phyloP scores from a whole-genome alignment of 2,329 filamentous ascomycete species.

The Pezicula carpinea region DNA sequence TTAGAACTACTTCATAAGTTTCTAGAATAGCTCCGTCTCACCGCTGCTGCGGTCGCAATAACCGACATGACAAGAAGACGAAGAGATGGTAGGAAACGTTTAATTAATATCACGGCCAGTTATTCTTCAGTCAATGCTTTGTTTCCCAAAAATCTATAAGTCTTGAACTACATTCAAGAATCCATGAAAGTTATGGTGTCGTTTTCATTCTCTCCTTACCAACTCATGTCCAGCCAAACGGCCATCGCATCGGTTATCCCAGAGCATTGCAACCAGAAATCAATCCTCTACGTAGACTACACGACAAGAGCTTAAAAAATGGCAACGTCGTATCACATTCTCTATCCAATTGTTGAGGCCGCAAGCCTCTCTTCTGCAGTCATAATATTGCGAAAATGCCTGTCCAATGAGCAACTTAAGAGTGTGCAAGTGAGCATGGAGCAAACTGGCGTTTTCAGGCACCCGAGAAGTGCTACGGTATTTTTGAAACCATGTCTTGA shows the following conservation, averaged over 20 bases:
- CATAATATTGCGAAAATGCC: slow-evolving; percentile 31
- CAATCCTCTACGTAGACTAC: slow-evolving; percentile 52
- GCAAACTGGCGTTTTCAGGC: slow-evolving; percentile 10
- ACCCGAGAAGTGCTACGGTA: slow-evolving; percentile 15
- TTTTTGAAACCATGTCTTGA: slow-evolving; percentile 10
- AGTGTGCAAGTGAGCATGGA: slow-evolving; percentile 10
- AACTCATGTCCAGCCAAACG: slow-evolving; percentile 45
- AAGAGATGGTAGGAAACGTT: too few relatives aligned
- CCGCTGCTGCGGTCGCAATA: too few relatives aligned
- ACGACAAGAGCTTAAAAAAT: slow-evolving; percentile 57
- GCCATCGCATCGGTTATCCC: slow-evolving; percentile 58
- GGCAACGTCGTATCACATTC: slow-evolving; percentile 62
- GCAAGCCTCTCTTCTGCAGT: slow-evolving; percentile 36
- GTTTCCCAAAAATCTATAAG: too few relatives aligned
- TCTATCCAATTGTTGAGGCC: slow-evolving; percentile 59
- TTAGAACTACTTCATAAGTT: too few relatives aligned
- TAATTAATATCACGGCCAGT: too few relatives aligned
- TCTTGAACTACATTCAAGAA: too few relatives aligned
- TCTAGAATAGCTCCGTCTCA: too few relatives aligned
- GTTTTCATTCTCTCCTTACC: not conserved
- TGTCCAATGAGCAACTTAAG: slow-evolving; percentile 33
- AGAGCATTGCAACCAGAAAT: slow-evolving; percentile 40
- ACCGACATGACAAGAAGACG: too few relatives aligned
- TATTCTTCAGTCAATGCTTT: too few relatives aligned
- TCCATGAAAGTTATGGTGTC: too few relatives aligned